Evolutionary conservation across 768 basidiomycete genomes (phyloP).

Genomic region (Gloeopeniophorella convolvens): DNA sequence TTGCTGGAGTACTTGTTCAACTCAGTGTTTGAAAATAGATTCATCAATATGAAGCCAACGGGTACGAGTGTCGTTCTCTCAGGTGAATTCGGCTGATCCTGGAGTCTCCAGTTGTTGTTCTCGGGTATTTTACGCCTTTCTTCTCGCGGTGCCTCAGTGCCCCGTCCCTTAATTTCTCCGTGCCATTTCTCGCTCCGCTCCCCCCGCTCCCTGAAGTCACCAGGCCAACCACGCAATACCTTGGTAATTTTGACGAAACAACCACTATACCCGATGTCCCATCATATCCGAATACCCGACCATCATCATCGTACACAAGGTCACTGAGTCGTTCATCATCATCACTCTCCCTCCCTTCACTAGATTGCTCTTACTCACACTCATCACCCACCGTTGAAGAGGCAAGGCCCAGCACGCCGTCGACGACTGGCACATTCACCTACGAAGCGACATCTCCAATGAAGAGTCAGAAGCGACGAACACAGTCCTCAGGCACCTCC

Average conservation of each 20-base stretch:
- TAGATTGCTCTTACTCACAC: constrained; percentile 1
- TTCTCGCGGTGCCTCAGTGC: constrained; percentile 22
- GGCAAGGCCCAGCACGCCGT: constrained; percentile 3
- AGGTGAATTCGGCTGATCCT: neutral
- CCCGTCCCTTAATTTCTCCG: constrained; percentile 17
- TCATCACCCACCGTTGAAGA: constrained; percentile 4
- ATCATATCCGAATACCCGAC: constrained; percentile 16
- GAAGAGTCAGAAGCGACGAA: neutral
- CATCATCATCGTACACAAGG: constrained; percentile 6
- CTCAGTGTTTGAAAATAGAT: constrained; percentile 21
- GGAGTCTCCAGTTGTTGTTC: constrained; percentile 13
- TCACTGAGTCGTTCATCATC: constrained; percentile 8
- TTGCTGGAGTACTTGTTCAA: constrained; percentile 21
- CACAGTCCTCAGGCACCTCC: neutral
- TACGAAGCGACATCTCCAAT: neutral
- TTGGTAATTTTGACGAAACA: constrained; percentile 3
- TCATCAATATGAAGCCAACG: constrained; percentile 22
- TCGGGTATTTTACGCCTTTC: constrained; percentile 20
- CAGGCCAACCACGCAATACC: constrained; percentile 12
- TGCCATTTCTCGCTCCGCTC: constrained; percentile 20
- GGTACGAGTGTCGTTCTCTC: constrained; percentile 10
- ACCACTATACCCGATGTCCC: constrained; percentile 14
- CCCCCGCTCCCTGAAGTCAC: constrained; percentile 17
- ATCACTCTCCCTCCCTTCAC: constrained; percentile 12
- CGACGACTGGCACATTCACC: neutral